Base-by-base conservation (phyloP, 257 asterid genomes). In the Dorcoceras hygrometricum region DNA sequence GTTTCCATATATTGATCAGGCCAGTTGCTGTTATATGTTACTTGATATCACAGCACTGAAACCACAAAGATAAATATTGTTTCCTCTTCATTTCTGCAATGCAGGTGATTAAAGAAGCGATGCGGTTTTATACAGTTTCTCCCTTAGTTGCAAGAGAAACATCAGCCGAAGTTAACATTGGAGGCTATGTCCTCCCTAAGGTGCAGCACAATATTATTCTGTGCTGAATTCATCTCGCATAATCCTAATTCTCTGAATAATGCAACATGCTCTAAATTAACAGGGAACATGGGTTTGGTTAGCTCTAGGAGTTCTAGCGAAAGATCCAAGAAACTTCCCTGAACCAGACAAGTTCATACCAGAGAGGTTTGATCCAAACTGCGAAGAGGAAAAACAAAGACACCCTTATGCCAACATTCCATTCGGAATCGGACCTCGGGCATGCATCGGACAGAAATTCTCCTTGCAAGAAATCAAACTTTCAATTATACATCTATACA, bases 261-360 rank as follows among this genome's bases (percentile, higher is more conserved):
- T 9, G 23, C 24, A 34, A 50, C 39, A 70, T 43, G 36, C 61
- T 8, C 46, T 23, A 19, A 54, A 59, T 75, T 62, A 43, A 34
- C 81, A 90, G 96, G 97, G 99, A 0, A 88, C 99, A 62, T 94
- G 99, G 98, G 96, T 90, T 63, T 94, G 99, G 99, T 62, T 94
- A 79, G 96, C 97, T 66, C 78, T 80, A 1, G 99, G 97, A 51
- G 99, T 90, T 73, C 88, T 94, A 4, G 91, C 95, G 14, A 94
- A 88, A 77, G 99, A 94, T 73, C 87, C 96, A 0, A 87, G 78
- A 50, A 81, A 88, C 70, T 94, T 94, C 66, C 96, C 91, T 0
- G 96, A 90, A 24, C 98, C 98, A 0, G 87, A 87, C 50, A 85
- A 85, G 87, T 94, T 94, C 76, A 88, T 39, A 70, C 99, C 99